These are phyloP conservation scores for Cyberlindnera americana DNA, from an alignment of 805 yeast species.

Conservation along the genomic window DNA sequence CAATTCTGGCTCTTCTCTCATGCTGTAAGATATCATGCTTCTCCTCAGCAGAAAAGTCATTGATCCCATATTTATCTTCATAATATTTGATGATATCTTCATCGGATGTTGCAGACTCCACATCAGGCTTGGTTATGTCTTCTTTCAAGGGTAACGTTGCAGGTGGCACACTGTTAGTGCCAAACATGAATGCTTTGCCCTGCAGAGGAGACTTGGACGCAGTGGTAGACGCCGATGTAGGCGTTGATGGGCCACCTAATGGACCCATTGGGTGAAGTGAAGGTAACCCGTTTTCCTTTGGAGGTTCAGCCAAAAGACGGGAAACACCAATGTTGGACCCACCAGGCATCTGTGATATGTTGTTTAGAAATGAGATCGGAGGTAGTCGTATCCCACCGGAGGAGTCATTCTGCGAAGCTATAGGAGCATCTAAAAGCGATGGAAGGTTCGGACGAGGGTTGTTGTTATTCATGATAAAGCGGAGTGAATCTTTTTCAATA, in stretches of 20 bases:
- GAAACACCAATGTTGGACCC: conserved; percentile 10
- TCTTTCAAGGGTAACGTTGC: conserved; percentile 17
- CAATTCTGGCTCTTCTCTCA: conserved; percentile 28
- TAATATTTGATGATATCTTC: conserved; percentile 29
- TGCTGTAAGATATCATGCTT: conserved; percentile 30
- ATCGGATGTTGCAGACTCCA: conserved; percentile 22
- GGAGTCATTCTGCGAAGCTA: conserved; percentile 1
- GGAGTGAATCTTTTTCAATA: background rate
- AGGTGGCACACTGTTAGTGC: background rate
- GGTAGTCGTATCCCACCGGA: conserved; percentile 33
- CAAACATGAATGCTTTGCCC: conserved; percentile 3
- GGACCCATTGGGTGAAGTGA: conserved; percentile 6
- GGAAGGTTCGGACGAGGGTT: conserved; percentile 20
- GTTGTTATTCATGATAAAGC: background rate
- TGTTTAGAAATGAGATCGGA: conserved; percentile 35
- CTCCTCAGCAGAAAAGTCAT: conserved; percentile 28
- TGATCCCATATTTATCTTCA: conserved; percentile 24
- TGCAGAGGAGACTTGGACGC: background rate
- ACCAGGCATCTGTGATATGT: conserved; percentile 4
- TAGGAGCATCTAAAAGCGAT: conserved; percentile 13
- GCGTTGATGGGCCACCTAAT: background rate
- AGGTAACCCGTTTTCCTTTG: conserved; percentile 9
- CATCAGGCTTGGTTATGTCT: conserved; percentile 26
- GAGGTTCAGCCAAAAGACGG: conserved; percentile 12
- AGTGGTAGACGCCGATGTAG: background rate